Conservation (phyloP, 208 protist species). For the Crithidia acanthocephali region DNA sequence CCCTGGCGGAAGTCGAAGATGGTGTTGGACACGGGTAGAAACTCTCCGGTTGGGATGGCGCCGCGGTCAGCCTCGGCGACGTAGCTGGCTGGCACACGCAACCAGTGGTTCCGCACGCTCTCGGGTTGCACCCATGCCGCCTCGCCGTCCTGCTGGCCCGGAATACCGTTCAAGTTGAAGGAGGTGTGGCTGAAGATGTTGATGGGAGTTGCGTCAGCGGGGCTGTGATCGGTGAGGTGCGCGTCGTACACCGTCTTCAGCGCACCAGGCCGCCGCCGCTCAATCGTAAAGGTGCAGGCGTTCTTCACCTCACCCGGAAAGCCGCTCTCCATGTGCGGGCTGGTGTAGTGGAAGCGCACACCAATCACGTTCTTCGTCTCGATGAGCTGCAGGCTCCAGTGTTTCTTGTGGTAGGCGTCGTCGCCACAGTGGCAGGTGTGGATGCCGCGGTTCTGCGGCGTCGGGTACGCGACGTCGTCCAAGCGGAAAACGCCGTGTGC, state of each 20-base stretch:
- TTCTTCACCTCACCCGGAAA: constrained; percentile 60
- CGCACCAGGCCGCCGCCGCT: constrained; percentile 31
- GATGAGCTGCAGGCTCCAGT: constrained; percentile 46
- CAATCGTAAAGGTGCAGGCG: constrained; percentile 53
- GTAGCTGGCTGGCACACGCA: constrained; percentile 44
- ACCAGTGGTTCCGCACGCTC: constrained; percentile 44
- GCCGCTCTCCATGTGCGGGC: constrained; percentile 64
- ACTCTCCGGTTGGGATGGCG: constrained; percentile 49
- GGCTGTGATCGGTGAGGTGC: constrained; percentile 42
- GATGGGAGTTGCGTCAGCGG: constrained; percentile 43
- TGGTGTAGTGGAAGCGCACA: constrained; percentile 30
- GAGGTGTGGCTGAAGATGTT: constrained; percentile 65
- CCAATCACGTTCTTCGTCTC: constrained; percentile 34
- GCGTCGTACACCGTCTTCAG: constrained; percentile 49
- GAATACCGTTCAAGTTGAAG: constrained; percentile 72
- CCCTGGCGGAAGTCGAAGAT: constrained; percentile 48
- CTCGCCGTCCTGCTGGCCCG: constrained; percentile 24
- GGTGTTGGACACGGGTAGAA: constrained; percentile 30
- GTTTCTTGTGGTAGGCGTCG: constrained; percentile 67
- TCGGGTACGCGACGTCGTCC: constrained; percentile 43
- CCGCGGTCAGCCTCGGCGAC: constrained; percentile 41
- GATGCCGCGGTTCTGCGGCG: constrained; percentile 27
- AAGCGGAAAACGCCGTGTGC: constrained; percentile 47
- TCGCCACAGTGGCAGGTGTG: constrained; percentile 63
- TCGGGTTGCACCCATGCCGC: constrained; percentile 29